These are phyloP conservation scores for Talaromyces sp. DNA, from an alignment of 2,329 filamentous ascomycete species.

Conservation along the genomic window DNA sequence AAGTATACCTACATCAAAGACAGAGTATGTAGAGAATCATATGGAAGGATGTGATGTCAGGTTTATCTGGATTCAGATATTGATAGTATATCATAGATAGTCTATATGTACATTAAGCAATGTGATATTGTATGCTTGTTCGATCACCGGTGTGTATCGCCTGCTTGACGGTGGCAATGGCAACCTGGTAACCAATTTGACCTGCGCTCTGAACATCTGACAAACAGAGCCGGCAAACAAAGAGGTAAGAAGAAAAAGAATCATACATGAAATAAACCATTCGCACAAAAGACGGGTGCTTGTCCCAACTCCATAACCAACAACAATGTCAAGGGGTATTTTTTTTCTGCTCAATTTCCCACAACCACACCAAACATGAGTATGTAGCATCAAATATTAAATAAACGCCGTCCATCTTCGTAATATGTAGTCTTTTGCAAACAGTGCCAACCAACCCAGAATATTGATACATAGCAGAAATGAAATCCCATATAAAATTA, in stretches of 20 bases:
- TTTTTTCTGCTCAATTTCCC: slow-evolving; percentile 20
- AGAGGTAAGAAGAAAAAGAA: slow-evolving; percentile 19
- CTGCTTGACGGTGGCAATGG: background rate
- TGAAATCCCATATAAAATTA: slow-evolving; percentile 3
- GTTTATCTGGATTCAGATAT: background rate
- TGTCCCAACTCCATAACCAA: slow-evolving; percentile 13
- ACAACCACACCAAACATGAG: slow-evolving; percentile 10
- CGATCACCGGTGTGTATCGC: background rate
- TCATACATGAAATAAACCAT: slow-evolving; percentile 22
- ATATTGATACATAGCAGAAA: slow-evolving; percentile 17
- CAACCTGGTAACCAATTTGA: slow-evolving; percentile 1
- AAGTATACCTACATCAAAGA: background rate
- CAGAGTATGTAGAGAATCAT: background rate
- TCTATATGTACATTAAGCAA: slow-evolving; percentile 4
- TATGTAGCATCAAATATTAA: slow-evolving; percentile 1
- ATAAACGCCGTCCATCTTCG: slow-evolving; percentile 18
- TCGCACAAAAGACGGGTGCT: slow-evolving; percentile 3
- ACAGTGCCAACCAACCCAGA: slow-evolving; percentile 13
- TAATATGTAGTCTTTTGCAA: slow-evolving; percentile 16
- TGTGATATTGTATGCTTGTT: background rate
- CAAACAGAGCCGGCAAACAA: slow-evolving; percentile 18
- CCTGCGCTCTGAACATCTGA: slow-evolving; percentile 16
- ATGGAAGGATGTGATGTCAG: background rate
- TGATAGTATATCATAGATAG: background rate
- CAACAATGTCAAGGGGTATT: slow-evolving; percentile 24